A percentile compares a stretch with the other conserved stretches of the same genome.
These are phyloP conservation scores for Barnettozyma botsteinii DNA, from an alignment of 805 yeast genomes.

Conservation along the genomic window DNA sequence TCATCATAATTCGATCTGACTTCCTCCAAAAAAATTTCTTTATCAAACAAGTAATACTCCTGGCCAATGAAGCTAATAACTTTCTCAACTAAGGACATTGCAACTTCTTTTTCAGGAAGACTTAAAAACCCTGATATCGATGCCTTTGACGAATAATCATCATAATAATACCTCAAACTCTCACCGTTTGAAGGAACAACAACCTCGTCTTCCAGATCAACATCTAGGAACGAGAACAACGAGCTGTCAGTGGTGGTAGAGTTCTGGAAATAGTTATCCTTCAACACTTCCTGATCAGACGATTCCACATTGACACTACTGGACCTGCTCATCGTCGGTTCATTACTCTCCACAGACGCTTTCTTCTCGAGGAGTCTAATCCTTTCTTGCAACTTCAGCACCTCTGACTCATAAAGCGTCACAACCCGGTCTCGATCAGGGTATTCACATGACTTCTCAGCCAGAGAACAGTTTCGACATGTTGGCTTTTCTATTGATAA, in stretches of 20 bases:
- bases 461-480: constrained; percentile 19
- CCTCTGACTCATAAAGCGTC: constrained; percentile 21
- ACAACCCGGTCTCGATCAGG: constrained; percentile 21
- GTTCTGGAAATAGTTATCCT: constrained; percentile 19
- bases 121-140: constrained; percentile 8
- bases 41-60: constrained; percentile 22
- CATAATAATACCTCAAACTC: constrained; percentile 16
- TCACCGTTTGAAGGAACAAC: constrained; percentile 8
- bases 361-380: constrained; percentile 12
- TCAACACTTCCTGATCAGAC: constrained; percentile 13
- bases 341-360: background rate
- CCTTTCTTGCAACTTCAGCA: constrained; percentile 14
- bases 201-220: constrained; percentile 19
- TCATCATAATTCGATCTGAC: constrained; percentile 13
- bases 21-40: constrained; percentile 9
- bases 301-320: background rate
- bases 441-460: constrained; percentile 14
- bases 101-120: constrained; percentile 14
- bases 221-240: constrained; percentile 21
- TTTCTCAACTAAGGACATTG: constrained; percentile 14
- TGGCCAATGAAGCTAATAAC: constrained; percentile 21
- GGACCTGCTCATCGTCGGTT: background rate
- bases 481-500: constrained; percentile 11
- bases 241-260: constrained; percentile 22
- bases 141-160: constrained; percentile 8